Base-by-base conservation (phyloP, 495 filamentous ascomycete species). In the Pseudevernia furfuracea region DNA sequence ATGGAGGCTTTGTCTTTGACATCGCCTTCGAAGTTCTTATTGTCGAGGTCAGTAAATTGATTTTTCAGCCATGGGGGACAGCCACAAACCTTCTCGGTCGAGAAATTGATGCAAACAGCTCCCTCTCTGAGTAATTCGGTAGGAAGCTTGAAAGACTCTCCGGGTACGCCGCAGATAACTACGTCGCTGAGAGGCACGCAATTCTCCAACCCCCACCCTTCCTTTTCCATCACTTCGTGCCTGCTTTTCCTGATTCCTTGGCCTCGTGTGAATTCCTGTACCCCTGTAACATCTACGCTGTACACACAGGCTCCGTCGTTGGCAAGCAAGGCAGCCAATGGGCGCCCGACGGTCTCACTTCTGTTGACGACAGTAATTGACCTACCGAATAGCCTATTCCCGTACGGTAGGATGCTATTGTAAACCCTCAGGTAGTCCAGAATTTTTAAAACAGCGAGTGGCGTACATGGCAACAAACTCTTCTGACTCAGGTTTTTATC, bases 291-390 rank as follows among this genome's bases (percentile, higher is more conserved):
- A 79, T 98, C 94, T 64, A 97, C 90, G 62, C 87, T 91, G 77
- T 97, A 98, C 14, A 98, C 94, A 53, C 84, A 89, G 9, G 94
- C 94, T 39, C 94, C 94, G 71, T 98, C 94, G 71, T 98, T 98
- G 34, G 94, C 94, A 41, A 98, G 81, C 65, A 98, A 80, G 3
- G 94, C 94, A n/a, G 94, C 94, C 23, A 98, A 79, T 17, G 94
- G 94, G 17, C 94, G 81, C 48, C 94, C 94, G 37, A 97, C 95
- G 53, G 97, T 95, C 78, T 98, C 94, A 56, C 85, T 89, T 28
- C 94, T 84, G 75, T 98, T 98, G 68, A 97, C 92, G 28, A 98
- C 88, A 46, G 93, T 96, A 66, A 98, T 89, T 0, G 89, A 95
- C 66, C 89, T 87, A 3, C 94, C 94, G 69, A 91, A 92, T 21